These are phyloP conservation scores for Botrytis cinerea DNA, from an alignment of 2,329 filamentous ascomycete species.

Conservation along the genomic window DNA sequence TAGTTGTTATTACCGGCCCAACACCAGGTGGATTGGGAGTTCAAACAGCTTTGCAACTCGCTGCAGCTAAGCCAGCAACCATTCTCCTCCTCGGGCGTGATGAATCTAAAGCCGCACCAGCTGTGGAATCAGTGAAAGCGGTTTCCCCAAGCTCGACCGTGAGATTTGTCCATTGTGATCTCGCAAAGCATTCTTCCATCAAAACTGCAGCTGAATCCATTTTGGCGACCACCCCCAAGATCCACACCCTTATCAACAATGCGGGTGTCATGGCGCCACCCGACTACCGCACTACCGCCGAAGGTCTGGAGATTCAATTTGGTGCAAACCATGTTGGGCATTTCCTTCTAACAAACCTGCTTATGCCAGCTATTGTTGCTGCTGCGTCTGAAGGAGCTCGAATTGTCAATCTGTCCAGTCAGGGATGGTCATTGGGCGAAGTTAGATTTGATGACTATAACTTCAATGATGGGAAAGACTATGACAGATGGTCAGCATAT, in stretches of 20 bases:
- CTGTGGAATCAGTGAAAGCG: slow-evolving; percentile 22
- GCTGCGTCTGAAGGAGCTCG: slow-evolving; percentile 30
- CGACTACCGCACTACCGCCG: slow-evolving; percentile 39
- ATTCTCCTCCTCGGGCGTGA: slow-evolving; percentile 27
- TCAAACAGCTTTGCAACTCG: slow-evolving; percentile 26
- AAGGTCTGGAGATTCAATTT: slow-evolving; percentile 54
- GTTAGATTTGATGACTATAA: slow-evolving; percentile 27
- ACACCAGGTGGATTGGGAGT: slow-evolving; percentile 23
- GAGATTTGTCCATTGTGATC: slow-evolving; percentile 35
- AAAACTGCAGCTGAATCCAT: slow-evolving; percentile 45
- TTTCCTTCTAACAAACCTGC: slow-evolving; percentile 54
- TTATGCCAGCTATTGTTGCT: slow-evolving; percentile 47
- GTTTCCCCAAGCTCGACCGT: slow-evolving; percentile 23
- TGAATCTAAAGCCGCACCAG: slow-evolving; percentile 11
- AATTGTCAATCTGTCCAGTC: slow-evolving; percentile 8
- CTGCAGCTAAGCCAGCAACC: slow-evolving; percentile 28
- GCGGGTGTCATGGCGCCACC: slow-evolving; percentile 32
- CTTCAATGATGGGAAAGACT: slow-evolving; percentile 35
- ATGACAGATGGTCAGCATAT: slow-evolving; percentile 43
- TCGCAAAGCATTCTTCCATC: slow-evolving; percentile 45
- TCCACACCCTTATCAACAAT: slow-evolving; percentile 45
- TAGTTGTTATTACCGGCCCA: slow-evolving; percentile 29
- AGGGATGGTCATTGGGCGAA: slow-evolving; percentile 21
- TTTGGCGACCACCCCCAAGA: slow-evolving; percentile 40
- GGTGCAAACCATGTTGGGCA: slow-evolving; percentile 55